Base-by-base conservation (phyloP, 306 rosid genomes). In the Citrullus colocynthis region DNA sequence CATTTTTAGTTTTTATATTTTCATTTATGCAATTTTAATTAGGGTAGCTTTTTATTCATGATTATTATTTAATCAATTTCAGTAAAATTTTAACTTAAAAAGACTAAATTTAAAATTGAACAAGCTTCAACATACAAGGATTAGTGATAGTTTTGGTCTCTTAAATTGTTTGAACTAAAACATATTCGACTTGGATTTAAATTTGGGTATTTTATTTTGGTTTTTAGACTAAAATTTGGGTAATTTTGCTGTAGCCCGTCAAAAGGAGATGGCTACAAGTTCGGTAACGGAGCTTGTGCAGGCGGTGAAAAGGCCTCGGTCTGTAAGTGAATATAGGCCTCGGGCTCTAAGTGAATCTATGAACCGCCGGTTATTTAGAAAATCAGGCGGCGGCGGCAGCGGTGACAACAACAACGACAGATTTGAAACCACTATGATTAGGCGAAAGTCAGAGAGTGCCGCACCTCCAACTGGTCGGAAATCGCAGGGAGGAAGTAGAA, bases 241-340 rank as follows among this genome's bases (percentile, higher is more conserved):
- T 52, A 52, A 52, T 52, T 52, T 16, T 52, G 20, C 0, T 52
- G 20, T 93, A 95, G 99, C 97, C 49, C 97, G 99, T 42, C 96
- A 92, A 82, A 90, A 89, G 81, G 99, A 95, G 83, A 85, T 78
- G 84, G 97, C 99, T 39, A 56, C 84, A 62, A 84, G 82, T 64
- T 85, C 97, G 61, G 97, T 82, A 45, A 51, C 90, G 45, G 99
- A 95, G 80, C 88, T 95, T 28, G 70, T 95, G 18, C 81, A 82
- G 45, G 97, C 97, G 3, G 89, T 95, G 83, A 95, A 86, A 83
- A 93, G 96, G 55, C 99, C 99, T 3, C 86, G 97, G 45, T 91
- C 98, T 42, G 2, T 66, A 18, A 66, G 73, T 39, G 73, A 66
- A n/a, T 39, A 12, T n/a, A 93, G 97, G 49, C 98, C 97, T 3